phyloP scores from a whole-genome alignment of 352 stramenopile species.

The Saprolegnia parasitica region DNA sequence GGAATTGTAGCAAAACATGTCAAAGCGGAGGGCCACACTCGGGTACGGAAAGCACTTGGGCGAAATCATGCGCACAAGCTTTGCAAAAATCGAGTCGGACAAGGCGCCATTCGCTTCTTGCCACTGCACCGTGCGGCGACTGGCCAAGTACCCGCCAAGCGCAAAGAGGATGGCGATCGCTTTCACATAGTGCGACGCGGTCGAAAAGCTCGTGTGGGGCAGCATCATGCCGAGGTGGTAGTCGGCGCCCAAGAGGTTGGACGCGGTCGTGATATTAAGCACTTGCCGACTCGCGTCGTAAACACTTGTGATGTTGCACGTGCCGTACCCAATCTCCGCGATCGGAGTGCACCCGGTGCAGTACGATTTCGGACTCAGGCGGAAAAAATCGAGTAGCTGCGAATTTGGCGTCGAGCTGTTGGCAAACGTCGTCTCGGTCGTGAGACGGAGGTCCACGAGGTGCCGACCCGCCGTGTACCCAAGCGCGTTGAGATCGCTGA shows the following conservation, averaged over 20 bases:
- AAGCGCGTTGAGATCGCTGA: background rate
- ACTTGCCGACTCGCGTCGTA: background rate
- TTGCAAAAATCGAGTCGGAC: background rate
- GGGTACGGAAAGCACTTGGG: constrained; percentile 23
- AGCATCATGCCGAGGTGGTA: background rate
- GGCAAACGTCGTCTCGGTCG: background rate
- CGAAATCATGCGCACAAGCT: background rate
- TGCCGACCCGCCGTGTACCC: background rate
- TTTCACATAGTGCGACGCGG: background rate
- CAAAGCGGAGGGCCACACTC: constrained; percentile 18
- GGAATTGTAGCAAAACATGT: constrained; percentile 27
- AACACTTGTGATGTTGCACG: background rate
- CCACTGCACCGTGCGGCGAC: background rate
- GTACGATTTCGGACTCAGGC: background rate
- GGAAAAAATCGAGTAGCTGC: background rate
- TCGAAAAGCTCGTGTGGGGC: background rate
- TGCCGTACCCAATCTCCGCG: background rate
- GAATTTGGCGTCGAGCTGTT: background rate
- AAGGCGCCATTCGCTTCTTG: background rate
- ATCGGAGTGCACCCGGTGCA: background rate
- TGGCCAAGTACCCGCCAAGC: background rate
- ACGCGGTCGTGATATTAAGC: background rate
- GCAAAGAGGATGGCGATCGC: background rate
- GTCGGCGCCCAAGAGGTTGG: background rate
- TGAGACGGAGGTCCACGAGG: background rate